Base-by-base conservation (phyloP, 306 rosid species). In the Bauhinia variegata region DNA sequence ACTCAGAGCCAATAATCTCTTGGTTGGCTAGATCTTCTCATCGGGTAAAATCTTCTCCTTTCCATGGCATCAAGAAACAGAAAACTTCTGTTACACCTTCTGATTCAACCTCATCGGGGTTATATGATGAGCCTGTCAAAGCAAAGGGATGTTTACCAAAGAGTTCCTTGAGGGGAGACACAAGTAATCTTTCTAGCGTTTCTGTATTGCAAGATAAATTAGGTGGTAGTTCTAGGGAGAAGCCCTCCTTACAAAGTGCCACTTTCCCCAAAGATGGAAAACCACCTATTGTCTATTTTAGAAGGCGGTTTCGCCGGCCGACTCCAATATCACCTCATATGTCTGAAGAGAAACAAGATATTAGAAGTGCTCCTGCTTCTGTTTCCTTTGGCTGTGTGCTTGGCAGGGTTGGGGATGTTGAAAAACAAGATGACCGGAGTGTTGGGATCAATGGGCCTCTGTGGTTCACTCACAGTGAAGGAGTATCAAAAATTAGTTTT, bases 1-100 rank as follows among this genome's bases (percentile, higher is more conserved):
- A 93, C 65, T 84, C 99, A 0, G 95, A 90, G 79, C 99, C 99
- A 58, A 95, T 95, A 71, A 90, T 86, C 71, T 85, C 99, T 47
- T 95, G 99, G 99, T 67, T 95, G 85, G 77, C 83, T 14, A 82
- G 89, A 71, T 80, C 97, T 54, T 82, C 88, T 44, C 65, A 64
- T 61, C 84, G 91, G 74, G 63, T 60, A 59, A 90, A 85, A 77
- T 78, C 96, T 36, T 67, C 77, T 65, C 68, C 89, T 17, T 80
- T 80, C 36, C 65, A 67, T 75, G 79, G 83, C 41, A 53, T 67
- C 44, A 95, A 95, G 80, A 88, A 84, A 67, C 97, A 88, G 65
- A 95, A 88, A 74, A 69, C 80, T 38, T 77, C 87, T 55, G 79
- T 66, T 71, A 42, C 68, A 56, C 58, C 75, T 70, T 68, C 49